Base-by-base conservation (phyloP, 202 grass and related monocot species). In the Zoysia matrella region DNA sequence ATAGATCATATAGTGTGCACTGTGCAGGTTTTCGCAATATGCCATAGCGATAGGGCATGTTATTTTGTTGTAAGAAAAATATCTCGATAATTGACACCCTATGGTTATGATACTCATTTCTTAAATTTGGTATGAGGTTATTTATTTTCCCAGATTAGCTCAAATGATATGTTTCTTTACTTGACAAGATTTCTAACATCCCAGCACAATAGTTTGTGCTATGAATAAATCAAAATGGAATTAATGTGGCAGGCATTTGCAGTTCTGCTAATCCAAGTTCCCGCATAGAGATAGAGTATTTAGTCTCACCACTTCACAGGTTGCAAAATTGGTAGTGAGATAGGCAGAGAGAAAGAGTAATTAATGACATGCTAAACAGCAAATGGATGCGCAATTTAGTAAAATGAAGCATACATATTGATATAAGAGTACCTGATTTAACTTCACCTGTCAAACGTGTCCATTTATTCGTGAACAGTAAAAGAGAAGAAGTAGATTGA, bases 401-500 rank as follows among this genome's bases (percentile, higher is more conserved):
- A 56, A 77, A 78, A 79, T 58, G 73, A 77, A 85, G 22, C 54
- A 69, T 65, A 69, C 78, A 79, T 70, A 84, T 8, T 54, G 22
- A 74, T 79, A 69, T 54, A 74, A 66, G 60, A 65, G 49, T 92
- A 99, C 93, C 96, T 92, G 96, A 85, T 93, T 86, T 98, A 80
- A 96, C 61, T 81, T 95, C 93, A 91, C 78, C 84, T 40, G 72
- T 90, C 84, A 99, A 78, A 22, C 93, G 82, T 63, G 94, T 74
- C 96, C 96, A 99, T 88, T 90, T 99, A 84, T 96, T 94, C 6
- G 81, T 76, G 16, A 74, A 86, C 66, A 96, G 72, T 78, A 82
- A 77, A 43, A 94, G 76, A 74, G 87, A 89, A 47, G 85, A 65
- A 88, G 86, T 72, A 89, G 14, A 74, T 69, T 85, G 52, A 79